phyloP scores from a whole-genome alignment of 768 basidiomycete species.

The Naganishia randhawae region DNA sequence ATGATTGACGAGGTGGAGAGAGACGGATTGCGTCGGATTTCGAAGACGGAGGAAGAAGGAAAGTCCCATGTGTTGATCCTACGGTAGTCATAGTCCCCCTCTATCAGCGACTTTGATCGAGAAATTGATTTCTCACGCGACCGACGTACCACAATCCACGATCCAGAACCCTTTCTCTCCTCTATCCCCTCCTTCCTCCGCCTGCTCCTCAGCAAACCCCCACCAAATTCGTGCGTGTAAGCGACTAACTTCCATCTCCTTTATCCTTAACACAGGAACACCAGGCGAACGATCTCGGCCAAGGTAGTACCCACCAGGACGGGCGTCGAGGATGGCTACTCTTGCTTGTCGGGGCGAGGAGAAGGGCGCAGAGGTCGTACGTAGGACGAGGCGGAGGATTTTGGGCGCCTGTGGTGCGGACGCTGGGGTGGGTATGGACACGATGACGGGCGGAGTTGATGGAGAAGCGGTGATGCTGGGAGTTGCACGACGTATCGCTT shows the following conservation, averaged over 20 bases:
- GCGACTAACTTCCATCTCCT: constrained; percentile 48
- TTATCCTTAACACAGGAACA: constrained; percentile 36
- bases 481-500: neutral
- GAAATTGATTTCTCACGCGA: neutral
- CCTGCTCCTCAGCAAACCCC: neutral
- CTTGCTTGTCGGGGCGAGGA: neutral
- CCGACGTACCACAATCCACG: constrained; percentile 44
- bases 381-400: constrained; percentile 41
- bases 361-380: neutral
- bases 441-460: too few species aligned
- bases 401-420: constrained; percentile 30
- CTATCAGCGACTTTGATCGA: neutral
- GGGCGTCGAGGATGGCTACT: constrained; percentile 41
- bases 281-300: constrained; percentile 43
- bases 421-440: neutral
- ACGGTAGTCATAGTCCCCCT: neutral
- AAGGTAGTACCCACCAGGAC: constrained; percentile 39
- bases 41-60: constrained; percentile 25
- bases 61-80: constrained; percentile 49
- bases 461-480: neutral
- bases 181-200: constrained; percentile 39
- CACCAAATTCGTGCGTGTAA: constrained; percentile 46
- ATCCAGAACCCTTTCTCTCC: constrained; percentile 43
- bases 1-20: constrained; percentile 38
- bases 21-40: constrained; percentile 31